Evolutionary conservation across 208 protist genomes (phyloP), one percentile per base, ranked within the genome.

Genomic region (Crithidia thermophila): DNA sequence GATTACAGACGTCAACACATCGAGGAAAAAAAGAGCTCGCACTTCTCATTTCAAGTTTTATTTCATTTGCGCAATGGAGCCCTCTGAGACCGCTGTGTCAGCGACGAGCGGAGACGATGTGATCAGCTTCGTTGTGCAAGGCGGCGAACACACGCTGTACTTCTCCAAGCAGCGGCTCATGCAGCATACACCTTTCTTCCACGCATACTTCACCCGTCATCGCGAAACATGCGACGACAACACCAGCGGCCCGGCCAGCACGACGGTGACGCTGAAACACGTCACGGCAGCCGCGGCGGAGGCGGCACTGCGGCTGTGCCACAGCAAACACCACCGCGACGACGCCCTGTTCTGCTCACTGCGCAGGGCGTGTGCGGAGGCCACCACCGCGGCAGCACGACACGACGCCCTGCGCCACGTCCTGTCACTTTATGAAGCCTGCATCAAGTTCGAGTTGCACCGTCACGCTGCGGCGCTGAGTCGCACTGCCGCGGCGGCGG

Each of bases 371-470:
- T 67, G 59, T 14, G 16, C 34, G 13, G 16, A 27, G 14, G 39
- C 45, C 21, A n/a, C 21, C 27, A 31, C 11, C 16, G 4, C 59
- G 14, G 20, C 18, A 11, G 18, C 46, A 7, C 34, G 3, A 16
- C 27, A 66, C 23, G 42, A 4, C 27, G 37, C 52, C 0, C 34
- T 75, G 33, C 69, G 20, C 14, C 28, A 45, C 3, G 20, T 77
- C 2, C 62, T 84, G 4, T 79, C 78, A 0, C 65, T 84, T 5
- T 74, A 67, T 27, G 67, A 72, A 25, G 52, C 60, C n/a, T 80
- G 78, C 42, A 42, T 64, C 1, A 72, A 42, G 52, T 84, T 77
- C 39, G 67, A 67, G 30, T 42, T 84, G n/a, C 34, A 52, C 34
- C 50, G 47, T 16, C 67, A 84, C 39, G 78, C 78, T 5, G 64